Evolutionary conservation across 2,329 filamentous ascomycete species (phyloP), one percentile per base, ranked within the genome.

Genomic region (Botryotinia convoluta): DNA sequence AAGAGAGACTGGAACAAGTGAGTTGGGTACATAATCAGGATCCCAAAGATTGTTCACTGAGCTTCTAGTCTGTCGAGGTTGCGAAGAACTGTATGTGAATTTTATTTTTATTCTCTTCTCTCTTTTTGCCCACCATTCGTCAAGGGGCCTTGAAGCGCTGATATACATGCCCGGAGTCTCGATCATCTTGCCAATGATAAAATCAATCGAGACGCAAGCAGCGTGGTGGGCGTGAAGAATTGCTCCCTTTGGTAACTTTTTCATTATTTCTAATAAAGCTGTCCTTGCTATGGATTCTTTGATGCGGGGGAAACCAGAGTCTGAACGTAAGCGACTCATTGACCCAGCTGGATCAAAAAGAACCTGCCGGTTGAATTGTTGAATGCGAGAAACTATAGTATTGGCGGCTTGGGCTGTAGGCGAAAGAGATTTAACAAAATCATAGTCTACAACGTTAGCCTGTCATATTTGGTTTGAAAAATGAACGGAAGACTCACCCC

Each of bases 281-380:
- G 93, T 96, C 77, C 86, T 86, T 82, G 97, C 92, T 88, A 97
- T 95, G 61, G 90, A 89, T 20, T 90, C 87, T 82, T 93, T 95
- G 78, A 93, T 93, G 42, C 94, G 86, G 54, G 89, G 91, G 83
- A 97, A 97, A 91, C 96, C 95, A 91, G 97, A 97, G 26, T 94
- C 94, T 1, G 93, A 93, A 80, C 92, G 93, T 2, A 93, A 84
- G 61, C 86, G 86, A 12, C 10, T 26, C 44, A 1, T 42, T 65
- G 3, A 6, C 32, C 4, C 12, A 80, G 94, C 89, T 78, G 88
- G 84, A n/a, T 83, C 83, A 4, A 93, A 84, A 54, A 86, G 85
- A 79, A 94, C 89, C 78, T 94, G 91, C 54, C 91, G 87, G 60
- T 88, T 86, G 39, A 88, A 85, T 9, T 91, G 93, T 44, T 94